Evolutionary conservation across 352 stramenopile genomes (phyloP).

Genomic region (Phytopythium vexans): DNA sequence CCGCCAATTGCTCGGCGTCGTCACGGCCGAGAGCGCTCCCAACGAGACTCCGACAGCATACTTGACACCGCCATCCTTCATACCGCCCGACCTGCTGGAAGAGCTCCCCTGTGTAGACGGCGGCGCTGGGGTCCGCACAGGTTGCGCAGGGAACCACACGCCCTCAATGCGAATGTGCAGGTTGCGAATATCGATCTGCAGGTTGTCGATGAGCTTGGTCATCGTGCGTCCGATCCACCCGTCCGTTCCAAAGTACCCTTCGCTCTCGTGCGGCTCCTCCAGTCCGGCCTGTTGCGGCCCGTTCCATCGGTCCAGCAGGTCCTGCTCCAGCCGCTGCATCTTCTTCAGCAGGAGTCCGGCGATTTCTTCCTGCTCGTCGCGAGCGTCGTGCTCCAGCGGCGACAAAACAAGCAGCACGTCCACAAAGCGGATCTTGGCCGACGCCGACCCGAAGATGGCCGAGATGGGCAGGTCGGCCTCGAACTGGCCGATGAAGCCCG

Average conservation of each 20-base stretch:
- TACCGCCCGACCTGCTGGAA: no score
- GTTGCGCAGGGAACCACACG: slow-evolving; percentile 43
- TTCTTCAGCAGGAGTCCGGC: slow-evolving; percentile 58
- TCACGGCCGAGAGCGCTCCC: slow-evolving; percentile 80
- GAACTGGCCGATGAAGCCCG: slow-evolving; percentile 84
- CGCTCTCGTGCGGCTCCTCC: slow-evolving; percentile 62
- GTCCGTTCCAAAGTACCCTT: slow-evolving; percentile 87
- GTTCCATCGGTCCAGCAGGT: slow-evolving; percentile 77
- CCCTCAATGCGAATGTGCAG: slow-evolving; percentile 86
- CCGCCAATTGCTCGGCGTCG: slow-evolving; percentile 82
- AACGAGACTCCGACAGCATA: slow-evolving; percentile 79
- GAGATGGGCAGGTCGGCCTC: slow-evolving; percentile 83
- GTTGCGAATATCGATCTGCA: slow-evolving; percentile 87
- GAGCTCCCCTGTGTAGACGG: slow-evolving; percentile 4
- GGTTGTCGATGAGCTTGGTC: slow-evolving; percentile 89
- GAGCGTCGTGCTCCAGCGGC: slow-evolving; percentile 67
- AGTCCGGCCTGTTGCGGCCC: slow-evolving; percentile 67
- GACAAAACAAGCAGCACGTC: slow-evolving; percentile 82
- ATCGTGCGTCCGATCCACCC: slow-evolving; percentile 87
- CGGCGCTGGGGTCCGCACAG: slow-evolving; percentile 18
- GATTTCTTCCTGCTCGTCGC: slow-evolving; percentile 67
- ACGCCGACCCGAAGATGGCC: slow-evolving; percentile 73
- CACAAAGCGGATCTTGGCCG: slow-evolving; percentile 86
- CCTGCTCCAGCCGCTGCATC: slow-evolving; percentile 63
- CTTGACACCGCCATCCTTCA: slow-evolving; percentile 32